A percentile compares a stretch with the other conserved stretches of the same genome.
Evolutionary conservation across 306 rosid species (phyloP).

Genomic region (Glycine latifolia): DNA sequence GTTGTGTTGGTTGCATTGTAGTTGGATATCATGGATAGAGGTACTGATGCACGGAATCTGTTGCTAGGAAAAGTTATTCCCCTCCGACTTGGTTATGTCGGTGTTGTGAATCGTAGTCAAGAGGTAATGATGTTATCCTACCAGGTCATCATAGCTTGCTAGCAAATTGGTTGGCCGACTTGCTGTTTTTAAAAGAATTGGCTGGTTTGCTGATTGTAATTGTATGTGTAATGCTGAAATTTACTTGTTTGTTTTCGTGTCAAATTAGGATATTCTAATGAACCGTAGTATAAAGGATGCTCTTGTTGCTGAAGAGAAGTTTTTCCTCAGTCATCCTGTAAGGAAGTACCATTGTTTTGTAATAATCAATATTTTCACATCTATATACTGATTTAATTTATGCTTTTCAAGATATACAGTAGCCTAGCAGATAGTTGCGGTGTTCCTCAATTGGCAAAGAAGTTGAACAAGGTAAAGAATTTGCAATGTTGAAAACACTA

Average conservation of each 20-base stretch:
- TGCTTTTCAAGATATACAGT: slow-evolving; percentile 76
- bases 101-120: slow-evolving; percentile 94
- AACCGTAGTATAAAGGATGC: slow-evolving; percentile 94
- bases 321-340: slow-evolving; percentile 88
- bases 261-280: slow-evolving; percentile 73
- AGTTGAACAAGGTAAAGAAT: slow-evolving; percentile 85
- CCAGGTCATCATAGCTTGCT: not conserved
- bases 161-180: not conserved
- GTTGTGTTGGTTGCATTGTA: slow-evolving; percentile 38
- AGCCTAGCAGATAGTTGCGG: slow-evolving; percentile 91
- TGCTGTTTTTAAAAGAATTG: not conserved
- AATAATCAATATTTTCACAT: slow-evolving; percentile 21
- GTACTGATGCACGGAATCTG: slow-evolving; percentile 96
- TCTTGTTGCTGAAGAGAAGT: slow-evolving; percentile 85
- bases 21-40: slow-evolving; percentile 99
- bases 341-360: slow-evolving; percentile 52
- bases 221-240: slow-evolving; percentile 43
- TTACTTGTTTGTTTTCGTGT: slow-evolving; percentile 44
- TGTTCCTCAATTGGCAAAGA: slow-evolving; percentile 94
- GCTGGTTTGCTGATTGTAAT: slow-evolving; percentile 18
- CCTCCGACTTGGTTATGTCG: slow-evolving; percentile 91
- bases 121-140: slow-evolving; percentile 69
- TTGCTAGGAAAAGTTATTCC: slow-evolving; percentile 93
- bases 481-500: slow-evolving; percentile 36
- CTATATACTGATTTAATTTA: slow-evolving; percentile 36